These are phyloP conservation scores for Alternaria burnsii DNA, from an alignment of 2,329 filamentous ascomycete species.

Conservation along the genomic window DNA sequence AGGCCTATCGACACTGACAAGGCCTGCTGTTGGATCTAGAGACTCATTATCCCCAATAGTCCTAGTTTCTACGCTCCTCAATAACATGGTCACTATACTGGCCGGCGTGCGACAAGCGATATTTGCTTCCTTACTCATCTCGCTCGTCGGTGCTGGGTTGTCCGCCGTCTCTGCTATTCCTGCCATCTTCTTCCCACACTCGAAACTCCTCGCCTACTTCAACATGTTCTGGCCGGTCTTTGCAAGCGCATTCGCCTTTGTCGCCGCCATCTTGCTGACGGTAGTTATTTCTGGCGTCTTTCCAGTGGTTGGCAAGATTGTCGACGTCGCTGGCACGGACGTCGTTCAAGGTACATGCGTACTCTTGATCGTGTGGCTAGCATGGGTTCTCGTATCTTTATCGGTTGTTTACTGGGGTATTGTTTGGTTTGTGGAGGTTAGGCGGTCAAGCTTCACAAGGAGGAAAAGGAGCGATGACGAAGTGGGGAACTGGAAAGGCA, in stretches of 20 bases:
- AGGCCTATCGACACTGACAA: neutral
- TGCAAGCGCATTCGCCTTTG: constrained; percentile 14
- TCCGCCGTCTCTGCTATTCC: constrained; percentile 21
- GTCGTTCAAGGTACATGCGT: constrained; percentile 18
- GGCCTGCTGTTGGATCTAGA: neutral
- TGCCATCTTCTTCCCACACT: constrained; percentile 31
- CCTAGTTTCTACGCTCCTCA: neutral
- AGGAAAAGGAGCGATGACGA: constrained; percentile 28
- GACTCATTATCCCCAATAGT: neutral
- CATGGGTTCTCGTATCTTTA: constrained; percentile 18
- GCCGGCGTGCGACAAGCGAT: constrained; percentile 18
- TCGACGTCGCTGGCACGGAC: constrained; percentile 16
- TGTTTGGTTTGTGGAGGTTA: constrained; percentile 41
- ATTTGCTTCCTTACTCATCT: constrained; percentile 31
- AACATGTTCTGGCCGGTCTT: constrained; percentile 26
- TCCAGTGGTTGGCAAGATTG: constrained; percentile 12
- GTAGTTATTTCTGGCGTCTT: constrained; percentile 16
- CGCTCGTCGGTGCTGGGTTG: constrained; percentile 21
- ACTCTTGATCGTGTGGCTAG: constrained; percentile 34
- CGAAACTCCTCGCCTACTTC: constrained; percentile 32
- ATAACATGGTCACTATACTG: neutral
- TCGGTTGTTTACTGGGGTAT: constrained; percentile 28
- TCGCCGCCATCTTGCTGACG: constrained; percentile 27
- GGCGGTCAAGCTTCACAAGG: constrained; percentile 25
- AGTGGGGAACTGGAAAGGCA: constrained; percentile 34